Evolutionary conservation across 306 rosid genomes (phyloP).

Genomic region (Senna siamea): DNA sequence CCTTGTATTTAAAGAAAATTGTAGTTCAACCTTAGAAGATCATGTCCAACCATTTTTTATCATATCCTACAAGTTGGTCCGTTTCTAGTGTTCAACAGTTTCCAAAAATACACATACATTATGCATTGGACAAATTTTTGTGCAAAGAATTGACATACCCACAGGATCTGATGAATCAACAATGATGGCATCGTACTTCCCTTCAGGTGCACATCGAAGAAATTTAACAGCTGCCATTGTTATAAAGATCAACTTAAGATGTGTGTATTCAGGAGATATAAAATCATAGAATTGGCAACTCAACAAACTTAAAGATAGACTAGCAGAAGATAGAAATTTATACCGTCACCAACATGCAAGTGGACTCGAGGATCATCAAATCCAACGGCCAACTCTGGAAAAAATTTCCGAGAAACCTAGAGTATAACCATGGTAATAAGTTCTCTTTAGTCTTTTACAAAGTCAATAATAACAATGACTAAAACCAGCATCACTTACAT

Average conservation of each 20-base stretch:
- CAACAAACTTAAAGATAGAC: constrained; percentile 21
- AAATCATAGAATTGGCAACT: neutral
- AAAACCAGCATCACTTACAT: constrained; percentile 58
- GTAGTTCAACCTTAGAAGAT: neutral
- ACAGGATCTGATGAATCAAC: constrained; percentile 98
- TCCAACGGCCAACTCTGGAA: constrained; percentile 84
- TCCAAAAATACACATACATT: neutral
- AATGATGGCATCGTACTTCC: constrained; percentile 84
- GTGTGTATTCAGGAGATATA: constrained; percentile 20
- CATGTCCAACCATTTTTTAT: neutral
- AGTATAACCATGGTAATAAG: constrained; percentile 28
- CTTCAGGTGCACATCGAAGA: constrained; percentile 65
- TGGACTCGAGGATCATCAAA: constrained; percentile 93
- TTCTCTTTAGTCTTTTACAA: constrained; percentile 20
- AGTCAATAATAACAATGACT: neutral
- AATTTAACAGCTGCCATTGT: constrained; percentile 76
- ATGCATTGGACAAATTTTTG: neutral
- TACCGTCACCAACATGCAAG: constrained; percentile 89
- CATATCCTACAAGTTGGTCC: neutral
- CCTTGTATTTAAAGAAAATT: neutral
- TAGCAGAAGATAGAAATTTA: constrained; percentile 14
- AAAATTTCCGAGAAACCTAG: constrained; percentile 80
- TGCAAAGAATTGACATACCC: constrained; percentile 56
- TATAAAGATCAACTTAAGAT: constrained; percentile 14
- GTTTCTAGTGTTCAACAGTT: neutral